Evolutionary conservation across 106 monocot genomes (phyloP).

Genomic region (Platanthera guangdongensis): DNA sequence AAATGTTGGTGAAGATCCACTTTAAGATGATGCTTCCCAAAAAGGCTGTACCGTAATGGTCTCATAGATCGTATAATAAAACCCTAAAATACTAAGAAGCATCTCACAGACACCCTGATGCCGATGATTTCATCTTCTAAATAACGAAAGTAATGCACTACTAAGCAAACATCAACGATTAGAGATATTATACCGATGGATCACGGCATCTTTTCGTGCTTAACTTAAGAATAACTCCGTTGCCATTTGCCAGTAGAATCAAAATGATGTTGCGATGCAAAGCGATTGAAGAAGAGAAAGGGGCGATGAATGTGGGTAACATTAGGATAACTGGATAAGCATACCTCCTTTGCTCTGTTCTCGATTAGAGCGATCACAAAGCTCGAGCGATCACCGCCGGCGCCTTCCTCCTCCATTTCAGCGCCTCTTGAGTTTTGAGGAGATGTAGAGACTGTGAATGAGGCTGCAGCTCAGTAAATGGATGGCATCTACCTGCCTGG

Average conservation of each 20-base stretch:
- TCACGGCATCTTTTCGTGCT: not conserved
- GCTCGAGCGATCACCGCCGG: constrained; percentile 53
- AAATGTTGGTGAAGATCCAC: not conserved
- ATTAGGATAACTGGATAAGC: not conserved
- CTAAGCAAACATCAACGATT: not conserved
- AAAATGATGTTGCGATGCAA: not conserved
- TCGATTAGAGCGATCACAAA: constrained; percentile 78
- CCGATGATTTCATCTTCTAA: not conserved
- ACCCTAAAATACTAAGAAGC: not conserved
- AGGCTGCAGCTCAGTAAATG: not conserved
- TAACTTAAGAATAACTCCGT: not conserved
- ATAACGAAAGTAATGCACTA: not conserved
- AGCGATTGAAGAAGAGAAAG: constrained; percentile 2
- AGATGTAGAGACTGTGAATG: not conserved
- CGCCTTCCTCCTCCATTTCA: constrained; percentile 36
- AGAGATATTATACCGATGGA: not conserved
- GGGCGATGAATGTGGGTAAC: not conserved
- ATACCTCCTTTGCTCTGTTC: constrained; percentile 90
- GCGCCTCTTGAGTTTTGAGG: not conserved
- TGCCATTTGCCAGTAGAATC: not conserved
- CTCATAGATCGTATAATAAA: not conserved
- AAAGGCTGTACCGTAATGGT: not conserved
- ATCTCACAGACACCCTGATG: not conserved
- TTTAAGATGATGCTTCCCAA: not conserved
- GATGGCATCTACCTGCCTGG: not conserved